Evolutionary conservation across 2,329 filamentous ascomycete genomes (phyloP), one percentile per base, ranked within the genome.

Genomic region (Capronia coronata): DNA sequence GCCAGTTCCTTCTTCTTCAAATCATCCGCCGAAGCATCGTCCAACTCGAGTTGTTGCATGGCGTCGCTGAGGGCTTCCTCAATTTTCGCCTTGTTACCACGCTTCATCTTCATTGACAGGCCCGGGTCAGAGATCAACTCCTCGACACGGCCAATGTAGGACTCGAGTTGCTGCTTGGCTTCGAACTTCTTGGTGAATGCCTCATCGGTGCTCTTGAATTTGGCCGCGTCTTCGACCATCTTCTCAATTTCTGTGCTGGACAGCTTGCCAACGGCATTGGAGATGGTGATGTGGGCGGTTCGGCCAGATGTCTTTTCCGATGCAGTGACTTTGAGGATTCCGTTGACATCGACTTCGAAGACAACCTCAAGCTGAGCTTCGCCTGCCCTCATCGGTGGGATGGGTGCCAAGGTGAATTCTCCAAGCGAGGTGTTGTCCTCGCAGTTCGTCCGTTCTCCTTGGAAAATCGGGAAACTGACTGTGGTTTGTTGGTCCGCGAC

Each of bases 1-100:
- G 89, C 89, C 61, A 98, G 79, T 80, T 98, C 93, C 84, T 96
- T 94, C 88, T 97, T 97, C 87, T 94, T 97, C 64, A 98, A 79
- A 69, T 98, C 93, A 64, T 98, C 94, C 55, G 89, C 86, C 57
- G 76, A 75, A 50, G 87, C 87, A 63, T 98, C 94, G 73, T 91
- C 87, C 67, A 98, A 77, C 83, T 98, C 93, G 59, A 98, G 86
- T 75, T 94, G 86, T 59, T 82, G 87, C 93, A 98, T 97, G 64
- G 93, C 93, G 65, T 98, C 93, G 72, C 85, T 91, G 64, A 98
- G 87, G 62, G 89, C 87, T 68, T 86, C 84, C 83, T 98, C 93
- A 62, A 98, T 96, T 86, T 95, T 97, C 76, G 96, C 90, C 86
- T 95, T 95, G 80, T 94, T 90, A 71, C 88, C 89, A 66, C 91